Conservation (phyloP, 176 grass and related monocot species). For the Zea mays region DNA sequence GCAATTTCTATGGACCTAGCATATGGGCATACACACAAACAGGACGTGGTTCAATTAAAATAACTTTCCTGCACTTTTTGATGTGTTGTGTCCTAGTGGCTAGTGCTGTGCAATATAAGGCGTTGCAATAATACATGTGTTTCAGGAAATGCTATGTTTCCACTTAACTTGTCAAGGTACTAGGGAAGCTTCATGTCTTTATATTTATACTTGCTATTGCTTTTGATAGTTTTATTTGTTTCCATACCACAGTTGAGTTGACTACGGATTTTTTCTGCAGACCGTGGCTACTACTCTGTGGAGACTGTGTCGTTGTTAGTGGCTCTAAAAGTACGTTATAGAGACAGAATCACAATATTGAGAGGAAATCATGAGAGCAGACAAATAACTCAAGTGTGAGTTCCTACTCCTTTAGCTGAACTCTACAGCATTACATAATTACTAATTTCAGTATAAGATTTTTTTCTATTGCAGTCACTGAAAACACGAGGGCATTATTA, state of each 20-base stretch:
- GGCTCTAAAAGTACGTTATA: conserved; percentile 68
- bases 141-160: background rate
- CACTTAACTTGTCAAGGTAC: conserved; percentile 3
- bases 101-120: background rate
- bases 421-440: conserved; percentile 11
- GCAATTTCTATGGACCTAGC: background rate
- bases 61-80: background rate
- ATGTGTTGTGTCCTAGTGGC: background rate
- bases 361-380: conserved; percentile 80
- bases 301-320: conserved; percentile 68
- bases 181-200: conserved; percentile 19
- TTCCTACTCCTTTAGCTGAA: conserved; percentile 31
- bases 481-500: conserved; percentile 16
- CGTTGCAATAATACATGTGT: too few species aligned
- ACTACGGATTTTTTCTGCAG: conserved; percentile 48
- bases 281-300: conserved; percentile 82
- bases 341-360: conserved; percentile 79
- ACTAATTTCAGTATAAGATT: conserved; percentile 30
- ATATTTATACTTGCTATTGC: conserved; percentile 13
- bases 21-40: background rate
- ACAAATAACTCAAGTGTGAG: conserved; percentile 88
- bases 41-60: background rate
- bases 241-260: conserved; percentile 11
- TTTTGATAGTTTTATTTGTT: conserved; percentile 25
- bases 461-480: conserved; percentile 13